Base-by-base conservation (phyloP, 805 yeast species). In the Sungouiozyma intestinalis region DNA sequence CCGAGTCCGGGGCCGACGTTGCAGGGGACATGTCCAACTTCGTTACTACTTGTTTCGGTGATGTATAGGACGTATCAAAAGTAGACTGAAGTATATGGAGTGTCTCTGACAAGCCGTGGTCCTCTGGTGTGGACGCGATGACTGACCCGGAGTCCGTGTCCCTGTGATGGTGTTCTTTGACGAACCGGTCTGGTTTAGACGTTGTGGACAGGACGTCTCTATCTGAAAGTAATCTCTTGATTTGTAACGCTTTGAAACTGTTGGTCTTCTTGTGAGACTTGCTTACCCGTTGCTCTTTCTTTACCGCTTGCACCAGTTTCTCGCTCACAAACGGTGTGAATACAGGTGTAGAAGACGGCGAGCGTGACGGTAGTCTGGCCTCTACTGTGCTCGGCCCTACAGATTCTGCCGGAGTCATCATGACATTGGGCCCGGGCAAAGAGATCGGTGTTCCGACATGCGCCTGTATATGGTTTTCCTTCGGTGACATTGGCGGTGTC, bases 161-260 rank as follows among this genome's bases (percentile, higher is more conserved):
- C 37, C 24, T 24, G 11, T 11, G 40, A 37, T 33, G 35, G 32
- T 20, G 44, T 33, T 19, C 38, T 38, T 21, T 40, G 36, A 6
- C n/a, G n/a, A n/a, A n/a, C n/a, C n/a, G n/a, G n/a, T n/a, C n/a
- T n/a, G n/a, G 29, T 38, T 48, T 51, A 3, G 62, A 53, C 33
- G 51, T 52, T 29, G 41, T 41, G 17, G 57, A 54, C n/a, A 61
- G 42, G 6, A 58, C 39, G 40, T 60, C 60, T 42, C 66, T 53
- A 38, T 54, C 51, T 29, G 52, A 54, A 31, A 62, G 45, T 38
- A 62, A 42, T 31, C 55, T 55, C 38, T 60, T 62, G 40, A 61
- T 38, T 46, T 61, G 61, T 41, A 60, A 45, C 2, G 65, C 65
- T 46, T 61, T 62, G 41, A 61, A 62, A 39, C 64, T 59, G 43